Evolutionary conservation across 108 stramenopile species (phyloP).

Genomic region (Cyclotella cryptica): DNA sequence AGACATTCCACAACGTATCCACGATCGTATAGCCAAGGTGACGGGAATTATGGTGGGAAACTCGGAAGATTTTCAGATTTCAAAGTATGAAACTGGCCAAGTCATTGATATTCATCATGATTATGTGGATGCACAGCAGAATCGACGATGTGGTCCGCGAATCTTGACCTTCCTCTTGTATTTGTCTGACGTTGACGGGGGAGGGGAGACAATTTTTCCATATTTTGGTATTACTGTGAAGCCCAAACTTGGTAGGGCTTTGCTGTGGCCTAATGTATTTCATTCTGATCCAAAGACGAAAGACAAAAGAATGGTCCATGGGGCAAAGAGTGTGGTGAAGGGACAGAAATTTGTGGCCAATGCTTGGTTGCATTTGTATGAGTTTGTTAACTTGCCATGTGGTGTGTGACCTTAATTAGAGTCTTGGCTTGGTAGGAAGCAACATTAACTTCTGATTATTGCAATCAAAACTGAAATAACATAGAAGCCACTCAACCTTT

Average conservation of each 20-base stretch:
- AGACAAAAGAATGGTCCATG: constrained; percentile 56
- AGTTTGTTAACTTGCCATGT: constrained; percentile 8
- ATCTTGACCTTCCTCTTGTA: constrained; percentile 84
- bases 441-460: too few relatives aligned
- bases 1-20: constrained; percentile 27
- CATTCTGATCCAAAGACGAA: constrained; percentile 50
- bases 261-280: constrained; percentile 61
- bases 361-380: constrained; percentile 61
- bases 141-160: constrained; percentile 65
- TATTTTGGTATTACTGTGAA: constrained; percentile 29
- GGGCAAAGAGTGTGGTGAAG: constrained; percentile 58
- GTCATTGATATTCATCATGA: constrained; percentile 64
- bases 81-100: constrained; percentile 68
- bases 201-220: constrained; percentile 63
- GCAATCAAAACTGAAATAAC: too few relatives aligned
- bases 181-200: constrained; percentile 73
- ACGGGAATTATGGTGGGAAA: constrained; percentile 60
- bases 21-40: constrained; percentile 55
- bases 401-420: too few relatives aligned
- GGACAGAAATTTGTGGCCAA: constrained; percentile 68
- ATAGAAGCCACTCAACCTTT: too few relatives aligned
- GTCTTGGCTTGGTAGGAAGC: too few relatives aligned
- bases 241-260: constrained; percentile 52
- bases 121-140: constrained; percentile 40
- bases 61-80: constrained; percentile 81